Conservation (phyloP, 805 yeast species). For the Candida ortonii region DNA sequence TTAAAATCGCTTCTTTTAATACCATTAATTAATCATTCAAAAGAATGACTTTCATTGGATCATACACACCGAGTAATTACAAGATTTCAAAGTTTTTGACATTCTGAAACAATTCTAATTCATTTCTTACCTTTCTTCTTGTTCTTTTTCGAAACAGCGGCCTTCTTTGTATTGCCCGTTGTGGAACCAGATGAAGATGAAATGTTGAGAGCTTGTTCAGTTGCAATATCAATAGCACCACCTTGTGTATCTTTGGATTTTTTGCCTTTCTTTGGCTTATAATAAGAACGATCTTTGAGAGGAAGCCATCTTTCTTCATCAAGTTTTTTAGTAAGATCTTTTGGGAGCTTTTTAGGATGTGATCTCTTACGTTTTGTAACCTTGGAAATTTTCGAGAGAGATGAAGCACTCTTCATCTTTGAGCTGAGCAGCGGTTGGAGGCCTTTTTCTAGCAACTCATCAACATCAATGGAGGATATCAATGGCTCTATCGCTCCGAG, state of each 20-base stretch:
- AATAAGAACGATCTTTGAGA: conserved; percentile 76
- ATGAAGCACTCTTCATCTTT: conserved; percentile 7
- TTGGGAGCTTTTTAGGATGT: conserved; percentile 29
- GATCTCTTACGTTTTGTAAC: conserved; percentile 25
- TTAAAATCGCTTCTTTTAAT: conserved; percentile 1
- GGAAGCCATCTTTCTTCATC: conserved; percentile 92
- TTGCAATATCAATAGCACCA: conserved; percentile 47
- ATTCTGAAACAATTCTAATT: not conserved
- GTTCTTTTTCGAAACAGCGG: conserved; percentile 29
- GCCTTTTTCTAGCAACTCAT: conserved; percentile 29
- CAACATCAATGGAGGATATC: conserved; percentile 32
- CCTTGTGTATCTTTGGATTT: conserved; percentile 60
- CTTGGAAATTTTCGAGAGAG: conserved; percentile 18
- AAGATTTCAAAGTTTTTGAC: no score
- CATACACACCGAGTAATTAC: no score
- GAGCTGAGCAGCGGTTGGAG: conserved; percentile 25
- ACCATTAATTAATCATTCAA: conserved; percentile 2
- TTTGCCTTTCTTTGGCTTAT: conserved; percentile 73
- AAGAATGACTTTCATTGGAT: no score
- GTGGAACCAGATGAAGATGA: conserved; percentile 17
- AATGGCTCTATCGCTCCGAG: conserved; percentile 27
- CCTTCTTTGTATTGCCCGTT: conserved; percentile 10
- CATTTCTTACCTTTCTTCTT: conserved; percentile 16
- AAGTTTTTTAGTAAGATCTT: conserved; percentile 28
- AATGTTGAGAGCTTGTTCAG: conserved; percentile 37